A percentile compares a stretch with the other conserved stretches of the same genome.
phyloP scores from a whole-genome alignment of 75 land plant genomes.

The Picea glauca region DNA sequence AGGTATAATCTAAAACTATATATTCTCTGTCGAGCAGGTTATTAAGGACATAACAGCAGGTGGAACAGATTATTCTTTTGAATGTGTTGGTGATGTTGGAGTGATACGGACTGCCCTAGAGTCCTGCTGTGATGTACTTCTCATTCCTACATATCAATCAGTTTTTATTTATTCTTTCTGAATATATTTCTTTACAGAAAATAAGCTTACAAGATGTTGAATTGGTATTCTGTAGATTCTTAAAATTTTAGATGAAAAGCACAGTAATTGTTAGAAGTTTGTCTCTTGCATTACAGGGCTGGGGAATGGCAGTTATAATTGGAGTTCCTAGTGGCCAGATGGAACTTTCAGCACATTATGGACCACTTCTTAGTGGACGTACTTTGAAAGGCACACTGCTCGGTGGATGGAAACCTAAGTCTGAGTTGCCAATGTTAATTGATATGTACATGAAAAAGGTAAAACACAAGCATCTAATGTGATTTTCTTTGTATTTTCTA shows the following conservation, averaged over 20 bases:
- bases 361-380: slow-evolving; percentile 56
- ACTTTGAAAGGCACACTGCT: slow-evolving; percentile 59
- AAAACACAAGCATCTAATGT: neutral
- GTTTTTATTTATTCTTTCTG: neutral
- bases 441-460: slow-evolving; percentile 70
- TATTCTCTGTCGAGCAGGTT: slow-evolving; percentile 39
- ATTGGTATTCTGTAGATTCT: neutral
- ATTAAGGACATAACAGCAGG: slow-evolving; percentile 66
- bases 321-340: slow-evolving; percentile 80
- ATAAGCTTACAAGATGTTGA: neutral
- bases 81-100: slow-evolving; percentile 82
- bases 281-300: slow-evolving; percentile 47
- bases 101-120: slow-evolving; percentile 73
- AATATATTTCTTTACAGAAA: neutral
- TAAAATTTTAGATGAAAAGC: neutral
- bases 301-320: slow-evolving; percentile 80
- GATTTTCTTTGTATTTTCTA: neutral
- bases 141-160: neutral
- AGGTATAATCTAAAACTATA: neutral
- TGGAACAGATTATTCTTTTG: slow-evolving; percentile 91
- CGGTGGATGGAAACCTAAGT: slow-evolving; percentile 84
- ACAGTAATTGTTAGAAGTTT: neutral
- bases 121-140: slow-evolving; percentile 67
- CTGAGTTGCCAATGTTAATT: slow-evolving; percentile 60
- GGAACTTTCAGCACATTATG: slow-evolving; percentile 60